Evolutionary conservation across 441 rosid species (phyloP).

Genomic region (Mallotus japonicus): DNA sequence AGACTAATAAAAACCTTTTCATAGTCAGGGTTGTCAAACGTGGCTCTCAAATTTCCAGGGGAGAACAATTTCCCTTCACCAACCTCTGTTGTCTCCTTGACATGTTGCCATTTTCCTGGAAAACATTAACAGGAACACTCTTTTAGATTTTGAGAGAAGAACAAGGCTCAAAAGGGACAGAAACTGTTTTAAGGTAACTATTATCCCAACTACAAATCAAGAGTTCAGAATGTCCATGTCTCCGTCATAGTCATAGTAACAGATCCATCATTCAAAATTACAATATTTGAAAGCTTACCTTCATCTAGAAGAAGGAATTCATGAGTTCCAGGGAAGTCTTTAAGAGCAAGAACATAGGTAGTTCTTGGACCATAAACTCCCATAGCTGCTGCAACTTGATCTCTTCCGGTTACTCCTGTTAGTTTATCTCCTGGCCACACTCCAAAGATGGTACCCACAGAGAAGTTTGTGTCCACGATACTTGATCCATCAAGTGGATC

Average conservation of each 20-base stretch:
- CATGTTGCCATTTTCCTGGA: conserved; percentile 96
- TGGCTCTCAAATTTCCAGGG: conserved; percentile 97
- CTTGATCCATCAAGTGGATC: conserved; percentile 97
- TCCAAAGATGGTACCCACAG: conserved; percentile 96
- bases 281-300: conserved; percentile 41
- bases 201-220: neutral
- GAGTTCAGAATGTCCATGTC: neutral
- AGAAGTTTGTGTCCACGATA: conserved; percentile 90
- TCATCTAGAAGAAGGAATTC: conserved; percentile 99
- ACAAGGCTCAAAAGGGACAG: neutral
- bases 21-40: conserved; percentile 82
- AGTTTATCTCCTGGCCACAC: conserved; percentile 98
- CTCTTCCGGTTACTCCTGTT: conserved; percentile 81
- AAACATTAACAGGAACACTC: conserved; percentile 12
- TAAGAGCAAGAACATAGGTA: conserved; percentile 88
- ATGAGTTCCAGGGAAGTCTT: conserved; percentile 86
- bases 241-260: neutral
- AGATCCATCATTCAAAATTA: neutral
- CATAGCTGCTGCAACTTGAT: conserved; percentile 97
- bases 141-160: neutral
- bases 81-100: conserved; percentile 83
- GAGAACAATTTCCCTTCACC: conserved; percentile 92
- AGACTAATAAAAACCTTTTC: conserved; percentile 49
- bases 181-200: neutral
- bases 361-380: conserved; percentile 95